A percentile compares a stretch with the other conserved stretches of the same genome.
Conservation (phyloP, 2,329 filamentous ascomycete genomes). For the Verruconis gallopava region DNA sequence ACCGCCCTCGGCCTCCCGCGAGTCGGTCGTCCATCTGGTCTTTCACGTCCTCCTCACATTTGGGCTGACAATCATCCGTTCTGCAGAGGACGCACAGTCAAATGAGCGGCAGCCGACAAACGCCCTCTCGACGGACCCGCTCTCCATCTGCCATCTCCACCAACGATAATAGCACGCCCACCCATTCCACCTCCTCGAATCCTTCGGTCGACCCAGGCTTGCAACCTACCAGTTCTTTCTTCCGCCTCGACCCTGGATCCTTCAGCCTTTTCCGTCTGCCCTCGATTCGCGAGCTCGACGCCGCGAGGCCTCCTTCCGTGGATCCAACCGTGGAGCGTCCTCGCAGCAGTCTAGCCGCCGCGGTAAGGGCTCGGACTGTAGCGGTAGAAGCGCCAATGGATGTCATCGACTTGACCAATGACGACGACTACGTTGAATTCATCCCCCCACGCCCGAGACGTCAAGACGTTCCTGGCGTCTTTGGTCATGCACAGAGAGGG, state of each 20-base stretch:
- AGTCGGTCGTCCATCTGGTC: no score
- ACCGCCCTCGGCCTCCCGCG: no score
- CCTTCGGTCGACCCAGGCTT: no score
- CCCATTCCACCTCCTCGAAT: neutral
- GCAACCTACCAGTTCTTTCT: no score
- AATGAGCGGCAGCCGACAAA: neutral
- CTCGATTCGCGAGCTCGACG: neutral
- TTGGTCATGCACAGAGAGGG: conserved; percentile 13
- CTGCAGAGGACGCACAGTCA: neutral
- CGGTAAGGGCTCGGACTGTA: no score
- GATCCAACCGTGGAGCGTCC: neutral
- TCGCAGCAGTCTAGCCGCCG: no score
- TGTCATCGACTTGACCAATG: neutral
- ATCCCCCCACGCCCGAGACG: no score
- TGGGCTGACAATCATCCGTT: neutral
- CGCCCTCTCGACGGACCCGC: neutral
- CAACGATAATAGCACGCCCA: neutral
- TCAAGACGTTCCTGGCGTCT: neutral
- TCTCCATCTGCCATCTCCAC: neutral
- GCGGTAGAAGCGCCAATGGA: no score
- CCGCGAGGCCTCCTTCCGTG: neutral
- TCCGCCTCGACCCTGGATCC: neutral
- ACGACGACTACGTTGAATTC: no score
- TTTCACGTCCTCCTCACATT: no score
- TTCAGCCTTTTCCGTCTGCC: neutral